Evolutionary conservation across 106 monocot species (phyloP).

Genomic region (Dioscorea zingiberensis): DNA sequence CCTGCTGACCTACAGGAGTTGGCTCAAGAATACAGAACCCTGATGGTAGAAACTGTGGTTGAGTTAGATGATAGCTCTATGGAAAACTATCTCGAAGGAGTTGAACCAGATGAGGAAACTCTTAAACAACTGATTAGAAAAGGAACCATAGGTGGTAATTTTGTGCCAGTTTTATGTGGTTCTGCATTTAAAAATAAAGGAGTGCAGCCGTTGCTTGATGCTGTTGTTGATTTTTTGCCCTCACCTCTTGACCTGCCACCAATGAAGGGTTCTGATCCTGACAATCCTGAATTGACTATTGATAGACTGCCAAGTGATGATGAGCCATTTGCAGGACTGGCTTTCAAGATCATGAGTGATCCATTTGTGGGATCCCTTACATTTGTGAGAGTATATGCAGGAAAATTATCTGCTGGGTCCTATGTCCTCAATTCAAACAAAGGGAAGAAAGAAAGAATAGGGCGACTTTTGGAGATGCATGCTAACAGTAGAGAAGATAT

Average conservation of each 20-base stretch:
- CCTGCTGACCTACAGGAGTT: slow-evolving; percentile 76
- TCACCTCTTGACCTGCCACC: slow-evolving; percentile 92
- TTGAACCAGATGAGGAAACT: slow-evolving; percentile 78
- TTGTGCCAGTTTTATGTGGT: slow-evolving; percentile 96
- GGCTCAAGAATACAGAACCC: slow-evolving; percentile 70
- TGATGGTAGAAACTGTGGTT: slow-evolving; percentile 78
- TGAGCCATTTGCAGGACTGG: slow-evolving; percentile 89
- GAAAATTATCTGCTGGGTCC: slow-evolving; percentile 76
- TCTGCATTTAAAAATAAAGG: slow-evolving; percentile 99
- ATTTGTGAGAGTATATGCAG: slow-evolving; percentile 83
- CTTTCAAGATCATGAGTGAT: slow-evolving; percentile 98
- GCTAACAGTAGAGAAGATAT: slow-evolving; percentile 94
- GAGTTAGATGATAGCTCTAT: slow-evolving; percentile 85
- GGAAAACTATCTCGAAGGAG: slow-evolving; percentile 96
- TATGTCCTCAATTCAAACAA: slow-evolving; percentile 96
- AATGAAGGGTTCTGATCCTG: slow-evolving; percentile 87
- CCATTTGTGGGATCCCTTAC: slow-evolving; percentile 95
- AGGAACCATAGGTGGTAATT: slow-evolving; percentile 61
- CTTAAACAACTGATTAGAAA: slow-evolving; percentile 75
- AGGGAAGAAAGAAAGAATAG: slow-evolving; percentile 90
- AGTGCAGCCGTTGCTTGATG: slow-evolving; percentile 90
- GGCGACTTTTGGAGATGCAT: slow-evolving; percentile 97
- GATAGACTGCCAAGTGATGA: slow-evolving; percentile 69
- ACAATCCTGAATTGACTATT: slow-evolving; percentile 57
- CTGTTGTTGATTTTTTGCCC: slow-evolving; percentile 95